Base-by-base conservation (phyloP, 257 asterid species). In the Ilex aquifolium region DNA sequence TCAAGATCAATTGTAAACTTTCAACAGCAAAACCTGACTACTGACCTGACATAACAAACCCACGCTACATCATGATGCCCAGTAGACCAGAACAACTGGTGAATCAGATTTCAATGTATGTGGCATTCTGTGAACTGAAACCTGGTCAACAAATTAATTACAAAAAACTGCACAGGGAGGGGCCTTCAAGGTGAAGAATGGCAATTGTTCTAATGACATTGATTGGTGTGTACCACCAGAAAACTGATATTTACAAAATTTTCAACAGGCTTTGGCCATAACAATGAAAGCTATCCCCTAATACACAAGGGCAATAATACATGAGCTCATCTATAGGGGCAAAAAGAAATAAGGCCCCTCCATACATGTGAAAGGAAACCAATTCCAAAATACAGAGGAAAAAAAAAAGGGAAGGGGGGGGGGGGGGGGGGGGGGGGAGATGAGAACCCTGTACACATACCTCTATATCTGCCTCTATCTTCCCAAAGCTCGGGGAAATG, bases 251-350 rank as follows among this genome's bases (percentile, higher is more conserved):
- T 78, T 83, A 85, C 92, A 85, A 83, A 73, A 77, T 46, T 68
- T 69, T 81, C 81, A 73, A 77, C 81, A 83, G 95, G 93, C 95
- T 85, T 83, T 56, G 89, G 93, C 95, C 83, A 79, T 75, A 77
- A 79, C 78, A 76, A 83, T 79, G 69, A 65, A 50, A 76, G 70
- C 85, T 66, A 76, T 62, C 81, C 87, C 82, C 79, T 66, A 51
- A 70, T 46, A 58, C 73, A 31, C 31, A 39, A 10, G 64, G 80
- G 80, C 65, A 64, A 68, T 51, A 64, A 72, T 82, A 71, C 76
- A 79, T 12, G 71, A 62, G 70, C 51, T 66, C 60, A 73, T 70
- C 77, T 73, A 76, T 44, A 32, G 54, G 44, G 62, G 59, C 59
- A 65, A 70, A 65, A 69, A 69, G 74, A 73, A 63, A 79, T 66